Evolutionary conservation across 495 filamentous ascomycete genomes (phyloP).

Genomic region (Hypoxylon subgilvum): DNA sequence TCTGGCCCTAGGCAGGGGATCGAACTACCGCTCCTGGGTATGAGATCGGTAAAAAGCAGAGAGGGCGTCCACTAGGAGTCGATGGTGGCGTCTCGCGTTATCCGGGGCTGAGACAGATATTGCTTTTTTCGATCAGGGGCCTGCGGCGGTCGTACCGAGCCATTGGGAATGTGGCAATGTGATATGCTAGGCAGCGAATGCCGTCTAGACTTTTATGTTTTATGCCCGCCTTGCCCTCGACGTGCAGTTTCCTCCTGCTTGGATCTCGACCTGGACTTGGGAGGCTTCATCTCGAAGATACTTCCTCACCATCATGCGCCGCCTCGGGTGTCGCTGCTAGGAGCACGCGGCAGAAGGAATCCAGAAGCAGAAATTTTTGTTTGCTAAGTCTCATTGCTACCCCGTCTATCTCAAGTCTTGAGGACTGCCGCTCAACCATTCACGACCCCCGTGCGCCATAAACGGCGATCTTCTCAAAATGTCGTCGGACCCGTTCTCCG

Average conservation of each 20-base stretch:
- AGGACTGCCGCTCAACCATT: background rate
- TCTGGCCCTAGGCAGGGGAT: no score
- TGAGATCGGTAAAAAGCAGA: background rate
- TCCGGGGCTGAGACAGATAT: slow-evolving; percentile 14
- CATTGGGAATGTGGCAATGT: background rate
- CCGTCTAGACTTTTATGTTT: background rate
- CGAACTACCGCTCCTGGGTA: no score
- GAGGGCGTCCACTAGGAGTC: slow-evolving; percentile 18
- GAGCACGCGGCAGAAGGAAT: no score
- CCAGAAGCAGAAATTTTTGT: no score
- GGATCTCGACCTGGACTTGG: no score
- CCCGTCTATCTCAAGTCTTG: background rate
- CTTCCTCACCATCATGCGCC: background rate
- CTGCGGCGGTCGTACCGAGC: background rate
- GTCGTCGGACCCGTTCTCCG: slow-evolving; percentile 4
- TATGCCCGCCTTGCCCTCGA: background rate
- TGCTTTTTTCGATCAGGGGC: slow-evolving; percentile 15
- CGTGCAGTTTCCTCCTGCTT: background rate
- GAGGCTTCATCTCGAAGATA: no score
- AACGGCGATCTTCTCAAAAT: no score
- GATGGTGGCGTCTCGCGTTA: background rate
- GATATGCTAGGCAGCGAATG: background rate
- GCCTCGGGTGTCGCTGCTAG: background rate
- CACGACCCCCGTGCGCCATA: no score
- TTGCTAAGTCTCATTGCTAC: no score